A percentile compares a stretch with the other conserved stretches of the same genome.
These are phyloP conservation scores for Pharnaceum exiguum DNA, from an alignment of 148 eudicot genomes.

Conservation along the genomic window DNA sequence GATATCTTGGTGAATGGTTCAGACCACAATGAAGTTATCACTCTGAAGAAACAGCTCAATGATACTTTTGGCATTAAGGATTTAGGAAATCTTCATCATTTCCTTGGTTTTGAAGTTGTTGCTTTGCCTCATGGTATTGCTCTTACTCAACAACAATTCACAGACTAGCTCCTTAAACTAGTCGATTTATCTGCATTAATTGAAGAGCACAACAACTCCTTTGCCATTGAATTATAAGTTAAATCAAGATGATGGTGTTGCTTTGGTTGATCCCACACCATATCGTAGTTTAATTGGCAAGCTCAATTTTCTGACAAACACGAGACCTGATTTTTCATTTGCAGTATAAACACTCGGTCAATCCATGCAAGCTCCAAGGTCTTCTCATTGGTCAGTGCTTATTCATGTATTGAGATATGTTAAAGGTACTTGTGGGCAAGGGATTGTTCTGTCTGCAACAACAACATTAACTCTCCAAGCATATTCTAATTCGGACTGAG, in stretches of 20 bases:
- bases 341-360: not conserved
- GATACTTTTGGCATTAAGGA: not conserved
- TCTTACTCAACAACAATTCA: not conserved
- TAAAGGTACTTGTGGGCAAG: not conserved
- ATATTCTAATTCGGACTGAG: not conserved
- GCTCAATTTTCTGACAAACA: not conserved
- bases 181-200: too few relatives aligned
- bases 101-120: not conserved
- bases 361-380: not conserved
- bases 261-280: too few relatives aligned
- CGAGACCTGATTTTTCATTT: not conserved
- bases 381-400: not conserved
- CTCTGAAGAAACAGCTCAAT: not conserved
- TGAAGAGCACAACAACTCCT: not conserved
- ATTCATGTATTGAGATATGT: not conserved
- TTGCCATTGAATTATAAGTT: not conserved
- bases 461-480: not conserved
- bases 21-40: not conserved
- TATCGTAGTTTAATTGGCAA: too few relatives aligned
- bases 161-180: not conserved
- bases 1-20: not conserved
- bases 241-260: too few relatives aligned
- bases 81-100: not conserved
- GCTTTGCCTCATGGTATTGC: not conserved
- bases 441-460: not conserved